Percentiles rank a stretch among this genome's conserved stretches.
phyloP scores from a whole-genome alignment of 495 filamentous ascomycete species.

The Hypoxylon intermedium region DNA sequence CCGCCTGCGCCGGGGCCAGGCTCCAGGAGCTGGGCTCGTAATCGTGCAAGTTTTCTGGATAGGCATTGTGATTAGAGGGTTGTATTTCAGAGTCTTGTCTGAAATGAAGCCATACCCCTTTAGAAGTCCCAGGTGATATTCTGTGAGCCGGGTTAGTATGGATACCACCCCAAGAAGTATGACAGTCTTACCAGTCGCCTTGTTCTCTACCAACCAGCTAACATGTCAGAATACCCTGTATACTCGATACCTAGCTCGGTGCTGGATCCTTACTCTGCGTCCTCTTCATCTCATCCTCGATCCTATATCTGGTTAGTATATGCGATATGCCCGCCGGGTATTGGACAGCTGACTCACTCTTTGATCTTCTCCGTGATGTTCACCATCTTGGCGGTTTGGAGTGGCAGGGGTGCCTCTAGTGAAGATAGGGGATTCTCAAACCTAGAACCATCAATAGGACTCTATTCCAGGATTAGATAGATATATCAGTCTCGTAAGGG shows the following conservation, averaged over 20 bases:
- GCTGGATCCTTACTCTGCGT: slow-evolving; percentile 80
- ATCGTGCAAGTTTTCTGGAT: slow-evolving; percentile 88
- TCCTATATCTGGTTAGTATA: slow-evolving; percentile 63
- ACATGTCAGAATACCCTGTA: slow-evolving; percentile 35
- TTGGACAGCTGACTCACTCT: slow-evolving; percentile 65
- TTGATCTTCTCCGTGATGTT: slow-evolving; percentile 99
- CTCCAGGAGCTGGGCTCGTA: slow-evolving; percentile 94
- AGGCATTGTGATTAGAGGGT: slow-evolving; percentile 19
- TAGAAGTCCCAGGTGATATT: slow-evolving; percentile 96
- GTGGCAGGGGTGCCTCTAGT: no score
- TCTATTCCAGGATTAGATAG: no score
- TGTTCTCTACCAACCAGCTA: slow-evolving; percentile 75
- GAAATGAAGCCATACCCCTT: slow-evolving; percentile 75
- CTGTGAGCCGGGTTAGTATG: slow-evolving; percentile 53
- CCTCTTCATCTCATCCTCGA: slow-evolving; percentile 99
- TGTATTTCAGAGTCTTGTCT: not conserved
- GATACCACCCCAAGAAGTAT: not conserved
- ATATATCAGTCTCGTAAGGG: no score
- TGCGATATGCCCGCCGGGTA: not conserved
- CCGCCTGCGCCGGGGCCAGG: slow-evolving; percentile 83
- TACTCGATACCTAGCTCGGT: slow-evolving; percentile 10
- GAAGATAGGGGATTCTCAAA: no score
- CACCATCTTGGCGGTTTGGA: slow-evolving; percentile 78
- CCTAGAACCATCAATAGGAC: slow-evolving; percentile 1
- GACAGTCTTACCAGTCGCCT: slow-evolving; percentile 83